Percentiles rank a stretch among this genome's conserved stretches.
phyloP scores from a whole-genome alignment of 352 stramenopile genomes.

The Phytophthora boehmeriae region DNA sequence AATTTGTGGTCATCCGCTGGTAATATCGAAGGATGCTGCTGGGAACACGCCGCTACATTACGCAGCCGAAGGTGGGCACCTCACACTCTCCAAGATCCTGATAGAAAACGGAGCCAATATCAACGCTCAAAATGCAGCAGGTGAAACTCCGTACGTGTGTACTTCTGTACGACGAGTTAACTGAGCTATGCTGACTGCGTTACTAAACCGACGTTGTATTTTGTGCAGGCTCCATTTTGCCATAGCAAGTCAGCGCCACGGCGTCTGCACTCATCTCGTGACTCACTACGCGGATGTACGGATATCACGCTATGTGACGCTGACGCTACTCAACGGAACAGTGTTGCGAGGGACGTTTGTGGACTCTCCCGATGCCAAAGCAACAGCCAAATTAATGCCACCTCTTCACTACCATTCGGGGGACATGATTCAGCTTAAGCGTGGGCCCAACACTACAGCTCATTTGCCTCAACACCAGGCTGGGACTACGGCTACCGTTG shows the following conservation, averaged over 20 bases:
- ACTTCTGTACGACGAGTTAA: background rate
- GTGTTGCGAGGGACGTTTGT: slow-evolving; percentile 65
- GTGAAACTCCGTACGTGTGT: slow-evolving; percentile 73
- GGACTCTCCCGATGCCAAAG: slow-evolving; percentile 49
- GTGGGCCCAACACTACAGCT: slow-evolving; percentile 5
- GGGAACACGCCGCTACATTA: slow-evolving; percentile 84
- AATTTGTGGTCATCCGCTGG: slow-evolving; percentile 77
- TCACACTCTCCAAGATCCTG: slow-evolving; percentile 65
- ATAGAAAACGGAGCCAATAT: slow-evolving; percentile 73
- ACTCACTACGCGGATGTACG: slow-evolving; percentile 65
- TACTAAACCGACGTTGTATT: background rate
- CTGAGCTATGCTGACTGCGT: background rate
- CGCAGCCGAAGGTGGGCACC: slow-evolving; percentile 74
- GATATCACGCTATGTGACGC: slow-evolving; percentile 61
- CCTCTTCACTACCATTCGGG: slow-evolving; percentile 53
- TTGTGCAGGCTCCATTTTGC: slow-evolving; percentile 72
- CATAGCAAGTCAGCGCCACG: slow-evolving; percentile 74
- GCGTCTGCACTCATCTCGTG: slow-evolving; percentile 73
- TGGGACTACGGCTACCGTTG: slow-evolving; percentile 22
- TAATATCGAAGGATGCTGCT: slow-evolving; percentile 59
- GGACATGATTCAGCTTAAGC: slow-evolving; percentile 29
- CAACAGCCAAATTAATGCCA: slow-evolving; percentile 65
- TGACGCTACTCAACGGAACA: slow-evolving; percentile 60
- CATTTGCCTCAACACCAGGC: slow-evolving; percentile 26
- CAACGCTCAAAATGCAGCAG: slow-evolving; percentile 79